Base-by-base conservation (phyloP, 345 rosid species). In the Lepidium sativum region DNA sequence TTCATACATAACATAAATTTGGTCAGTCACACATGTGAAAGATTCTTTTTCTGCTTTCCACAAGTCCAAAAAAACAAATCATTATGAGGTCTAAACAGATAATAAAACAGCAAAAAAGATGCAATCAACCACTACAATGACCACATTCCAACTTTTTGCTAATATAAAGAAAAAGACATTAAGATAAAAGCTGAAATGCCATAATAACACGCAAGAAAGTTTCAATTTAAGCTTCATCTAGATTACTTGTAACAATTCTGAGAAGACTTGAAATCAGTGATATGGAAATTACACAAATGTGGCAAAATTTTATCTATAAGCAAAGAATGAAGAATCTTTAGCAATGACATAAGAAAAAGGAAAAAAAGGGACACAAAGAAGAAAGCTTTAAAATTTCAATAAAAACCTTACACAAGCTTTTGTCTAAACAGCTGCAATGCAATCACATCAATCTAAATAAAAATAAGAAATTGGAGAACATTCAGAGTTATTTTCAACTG, bases 371-470 rank as follows among this genome's bases (percentile, higher is more conserved):
- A 73, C 63, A 67, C 80, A 81, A 76, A 81, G 68, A 57, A 32
- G 67, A 70, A 82, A 71, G 73, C 71, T 69, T n/a, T n/a, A n/a
- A n/a, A n/a, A n/a, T n/a, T n/a, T n/a, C 74, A 12, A 6, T 17
- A 21, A 52, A 82, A 81, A 80, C 83, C 70, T 80, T 60, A 54
- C 62, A 80, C 52, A 69, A 69, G 72, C 74, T 76, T 70, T 77
- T 57, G 32, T 65, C 57, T 50, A 76, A 61, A 74, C 78, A 62
- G 66, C 74, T 68, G 66, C 74, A 71, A 42, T 69, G 75, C 63
- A 73, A 73, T 65, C 66, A 65, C 59, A 72, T 65, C 67, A 65
- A 44, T n/a, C n/a, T n/a, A n/a, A n/a, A n/a, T n/a, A n/a, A n/a
- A n/a, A n/a, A n/a, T 13, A 29, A 66, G 13, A 15, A 10, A 23